Conservation (phyloP, 2,329 filamentous ascomycete genomes). For the Helminthosporium solani region DNA sequence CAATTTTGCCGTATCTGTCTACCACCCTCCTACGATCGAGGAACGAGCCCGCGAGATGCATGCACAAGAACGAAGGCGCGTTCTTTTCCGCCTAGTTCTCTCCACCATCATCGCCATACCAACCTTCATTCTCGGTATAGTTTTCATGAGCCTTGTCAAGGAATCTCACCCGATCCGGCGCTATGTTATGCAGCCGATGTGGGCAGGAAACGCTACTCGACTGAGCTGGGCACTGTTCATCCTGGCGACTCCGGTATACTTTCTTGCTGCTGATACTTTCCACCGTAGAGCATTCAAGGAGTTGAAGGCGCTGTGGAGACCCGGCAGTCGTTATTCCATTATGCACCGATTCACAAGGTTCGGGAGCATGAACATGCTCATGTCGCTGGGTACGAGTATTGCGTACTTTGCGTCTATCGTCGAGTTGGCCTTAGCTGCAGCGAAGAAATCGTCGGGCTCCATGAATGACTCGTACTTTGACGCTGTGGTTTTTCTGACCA, state of each 20-base stretch:
- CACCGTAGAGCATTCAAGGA: constrained; percentile 79
- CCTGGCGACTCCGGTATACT: constrained; percentile 81
- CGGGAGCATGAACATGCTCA: constrained; percentile 94
- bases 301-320: constrained; percentile 73
- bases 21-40: constrained; percentile 80
- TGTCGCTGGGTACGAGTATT: constrained; percentile 83
- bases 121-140: constrained; percentile 81
- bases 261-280: constrained; percentile 83
- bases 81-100: constrained; percentile 70
- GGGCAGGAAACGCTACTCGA: constrained; percentile 68
- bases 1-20: constrained; percentile 67
- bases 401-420: constrained; percentile 82
- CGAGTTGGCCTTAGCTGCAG: constrained; percentile 65
- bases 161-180: constrained; percentile 57
- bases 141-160: constrained; percentile 83
- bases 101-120: constrained; percentile 72
- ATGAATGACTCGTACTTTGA: constrained; percentile 70
- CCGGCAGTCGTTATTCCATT: constrained; percentile 69
- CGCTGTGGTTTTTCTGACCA: constrained; percentile 85
- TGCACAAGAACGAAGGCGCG: constrained; percentile 64
- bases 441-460: constrained; percentile 36
- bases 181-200: constrained; percentile 71
- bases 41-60: constrained; percentile 76
- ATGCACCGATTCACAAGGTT: constrained; percentile 83
- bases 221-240: constrained; percentile 78